Evolutionary conservation across 2,329 filamentous ascomycete genomes (phyloP).

Genomic region (Venturia pyrina): DNA sequence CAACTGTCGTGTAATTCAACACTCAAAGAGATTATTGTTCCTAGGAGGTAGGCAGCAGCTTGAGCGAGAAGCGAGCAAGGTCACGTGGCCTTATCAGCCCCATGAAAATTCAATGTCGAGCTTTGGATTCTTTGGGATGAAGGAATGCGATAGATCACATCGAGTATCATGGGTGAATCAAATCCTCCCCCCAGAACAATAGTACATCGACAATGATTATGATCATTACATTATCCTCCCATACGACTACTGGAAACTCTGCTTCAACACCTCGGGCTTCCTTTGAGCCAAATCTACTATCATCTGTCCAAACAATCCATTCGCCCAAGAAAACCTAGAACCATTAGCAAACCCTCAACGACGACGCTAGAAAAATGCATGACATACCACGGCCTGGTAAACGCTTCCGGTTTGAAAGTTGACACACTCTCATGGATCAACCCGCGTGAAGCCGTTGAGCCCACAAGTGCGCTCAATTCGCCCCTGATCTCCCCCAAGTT

Average conservation of each 20-base stretch:
- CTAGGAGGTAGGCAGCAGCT: too few relatives aligned
- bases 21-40: too few relatives aligned
- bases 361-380: neutral
- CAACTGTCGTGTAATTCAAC: too few relatives aligned
- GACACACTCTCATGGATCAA: conserved; percentile 44
- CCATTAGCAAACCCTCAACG: conserved; percentile 9
- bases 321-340: conserved; percentile 39
- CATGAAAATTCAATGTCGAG: neutral
- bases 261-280: conserved; percentile 32
- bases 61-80: neutral
- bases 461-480: conserved; percentile 35
- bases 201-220: neutral
- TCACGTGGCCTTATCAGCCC: neutral
- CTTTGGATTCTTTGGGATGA: neutral
- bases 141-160: too few relatives aligned
- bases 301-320: conserved; percentile 41
- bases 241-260: conserved; percentile 30
- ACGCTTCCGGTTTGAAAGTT: conserved; percentile 34
- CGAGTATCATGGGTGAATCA: too few relatives aligned
- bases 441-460: conserved; percentile 37
- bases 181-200: too few relatives aligned
- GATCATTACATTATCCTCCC: neutral
- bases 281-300: conserved; percentile 35
- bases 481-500: conserved; percentile 37
- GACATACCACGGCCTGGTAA: conserved; percentile 39